Evolutionary conservation across 2,329 filamentous ascomycete genomes (phyloP).

Genomic region (Alternaria gaisen): DNA sequence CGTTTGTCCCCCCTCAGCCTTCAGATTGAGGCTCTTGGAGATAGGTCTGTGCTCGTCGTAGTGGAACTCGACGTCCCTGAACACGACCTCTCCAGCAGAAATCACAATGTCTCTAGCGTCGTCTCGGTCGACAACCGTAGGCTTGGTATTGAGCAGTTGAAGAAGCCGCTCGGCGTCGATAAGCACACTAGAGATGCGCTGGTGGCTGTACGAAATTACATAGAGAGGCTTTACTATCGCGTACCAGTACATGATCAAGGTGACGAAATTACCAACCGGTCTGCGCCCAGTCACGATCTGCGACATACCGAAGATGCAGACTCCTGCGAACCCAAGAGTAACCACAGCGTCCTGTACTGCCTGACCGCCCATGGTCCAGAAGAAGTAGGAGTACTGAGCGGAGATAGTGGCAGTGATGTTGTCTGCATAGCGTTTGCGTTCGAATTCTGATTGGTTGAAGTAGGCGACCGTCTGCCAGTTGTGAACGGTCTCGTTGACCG

Average conservation of each 20-base stretch:
- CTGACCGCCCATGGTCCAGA: slow-evolving; percentile 41
- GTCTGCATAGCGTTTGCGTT: slow-evolving; percentile 59
- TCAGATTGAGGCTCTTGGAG: slow-evolving; percentile 60
- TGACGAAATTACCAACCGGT: slow-evolving; percentile 69
- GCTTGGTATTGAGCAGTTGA: slow-evolving; percentile 65
- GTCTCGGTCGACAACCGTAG: slow-evolving; percentile 60
- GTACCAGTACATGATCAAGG: slow-evolving; percentile 73
- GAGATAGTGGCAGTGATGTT: slow-evolving; percentile 51
- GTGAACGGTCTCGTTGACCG: slow-evolving; percentile 66
- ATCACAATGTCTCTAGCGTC: slow-evolving; percentile 54
- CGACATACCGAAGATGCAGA: slow-evolving; percentile 62
- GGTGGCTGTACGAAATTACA: slow-evolving; percentile 60
- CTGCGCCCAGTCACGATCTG: slow-evolving; percentile 61
- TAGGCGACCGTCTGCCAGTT: slow-evolving; percentile 69
- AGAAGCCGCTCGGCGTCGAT: slow-evolving; percentile 72
- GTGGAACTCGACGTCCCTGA: slow-evolving; percentile 64
- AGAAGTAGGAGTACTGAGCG: slow-evolving; percentile 45
- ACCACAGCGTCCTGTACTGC: slow-evolving; percentile 59
- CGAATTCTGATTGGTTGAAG: slow-evolving; percentile 66
- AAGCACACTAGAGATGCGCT: slow-evolving; percentile 61
- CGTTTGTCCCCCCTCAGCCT: slow-evolving; percentile 62
- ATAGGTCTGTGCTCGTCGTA: slow-evolving; percentile 64
- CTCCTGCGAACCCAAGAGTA: slow-evolving; percentile 59
- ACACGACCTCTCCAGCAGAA: slow-evolving; percentile 60
- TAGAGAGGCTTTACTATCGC: slow-evolving; percentile 58